Conservation (phyloP, 2,329 filamentous ascomycete species). For the Phialemonium atrogriseum region DNA sequence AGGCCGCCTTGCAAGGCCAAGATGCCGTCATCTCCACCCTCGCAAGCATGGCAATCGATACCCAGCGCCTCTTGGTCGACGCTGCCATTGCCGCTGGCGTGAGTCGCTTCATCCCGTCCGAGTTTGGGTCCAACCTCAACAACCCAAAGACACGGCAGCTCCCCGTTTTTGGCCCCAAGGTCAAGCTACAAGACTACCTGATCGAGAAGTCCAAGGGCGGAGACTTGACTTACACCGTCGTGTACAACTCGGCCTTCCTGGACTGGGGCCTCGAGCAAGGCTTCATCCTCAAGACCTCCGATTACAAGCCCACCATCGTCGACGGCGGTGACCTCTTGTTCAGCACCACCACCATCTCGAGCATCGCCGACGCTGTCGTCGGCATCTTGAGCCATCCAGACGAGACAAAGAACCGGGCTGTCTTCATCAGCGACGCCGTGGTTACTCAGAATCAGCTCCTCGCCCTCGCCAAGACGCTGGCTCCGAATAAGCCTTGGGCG, state of each 20-base stretch:
- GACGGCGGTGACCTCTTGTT: conserved; percentile 45
- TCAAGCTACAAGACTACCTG: conserved; percentile 37
- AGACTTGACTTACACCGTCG: conserved; percentile 26
- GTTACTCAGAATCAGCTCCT: conserved; percentile 48
- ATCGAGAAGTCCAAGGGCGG: conserved; percentile 32
- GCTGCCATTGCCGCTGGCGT: conserved; percentile 48
- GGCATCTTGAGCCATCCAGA: conserved; percentile 37
- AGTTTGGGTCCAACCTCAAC: conserved; percentile 30
- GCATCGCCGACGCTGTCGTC: conserved; percentile 41
- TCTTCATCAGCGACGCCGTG: conserved; percentile 46
- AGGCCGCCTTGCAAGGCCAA: conserved; percentile 37
- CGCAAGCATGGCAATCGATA: conserved; percentile 28
- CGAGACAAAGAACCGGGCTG: conserved; percentile 45
- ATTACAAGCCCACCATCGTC: conserved; percentile 40
- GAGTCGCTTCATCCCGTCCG: conserved; percentile 46
- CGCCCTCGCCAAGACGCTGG: too few species aligned
- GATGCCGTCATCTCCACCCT: conserved; percentile 47
- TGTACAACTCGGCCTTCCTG: conserved; percentile 23
- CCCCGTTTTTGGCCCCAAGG: conserved; percentile 17
- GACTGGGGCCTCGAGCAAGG: conserved; percentile 39
- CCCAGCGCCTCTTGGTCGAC: conserved; percentile 42
- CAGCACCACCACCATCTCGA: conserved; percentile 38
- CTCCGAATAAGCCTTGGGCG: too few species aligned
- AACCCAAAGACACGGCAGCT: conserved; percentile 13
- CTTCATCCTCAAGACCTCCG: conserved; percentile 38